These are phyloP conservation scores for Chenopodium album DNA, from an alignment of 148 eudicot genomes.

Conservation along the genomic window DNA sequence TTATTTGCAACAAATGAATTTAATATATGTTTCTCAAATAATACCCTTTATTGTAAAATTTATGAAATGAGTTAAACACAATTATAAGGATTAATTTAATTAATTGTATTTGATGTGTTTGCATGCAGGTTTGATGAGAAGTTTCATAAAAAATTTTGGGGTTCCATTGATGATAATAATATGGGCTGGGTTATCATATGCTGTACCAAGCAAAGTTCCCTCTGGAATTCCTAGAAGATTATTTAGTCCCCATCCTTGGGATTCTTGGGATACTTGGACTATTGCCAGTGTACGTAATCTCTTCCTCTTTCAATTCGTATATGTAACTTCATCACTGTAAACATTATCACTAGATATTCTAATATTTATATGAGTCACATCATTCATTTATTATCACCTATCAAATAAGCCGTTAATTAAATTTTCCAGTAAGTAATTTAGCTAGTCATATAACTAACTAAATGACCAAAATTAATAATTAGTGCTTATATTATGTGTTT, in stretches of 20 bases:
- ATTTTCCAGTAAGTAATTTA: too few relatives aligned
- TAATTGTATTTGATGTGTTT: not conserved
- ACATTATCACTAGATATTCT: not conserved
- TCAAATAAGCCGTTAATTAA: not conserved
- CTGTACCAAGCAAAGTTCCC: constrained; percentile 47
- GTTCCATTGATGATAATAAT: constrained; percentile 63
- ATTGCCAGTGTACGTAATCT: constrained; percentile 55
- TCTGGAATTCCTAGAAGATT: constrained; percentile 79
- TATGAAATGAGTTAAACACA: too few relatives aligned
- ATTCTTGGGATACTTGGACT: constrained; percentile 62
- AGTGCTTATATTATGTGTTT: too few relatives aligned
- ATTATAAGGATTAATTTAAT: too few relatives aligned
- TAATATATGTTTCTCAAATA: too few relatives aligned
- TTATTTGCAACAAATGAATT: too few relatives aligned
- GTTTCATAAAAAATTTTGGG: constrained; percentile 72
- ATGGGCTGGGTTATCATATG: constrained; percentile 66
- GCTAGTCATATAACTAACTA: too few relatives aligned
- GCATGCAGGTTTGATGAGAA: constrained; percentile 48
- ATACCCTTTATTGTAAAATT: too few relatives aligned
- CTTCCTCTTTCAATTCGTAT: not conserved
- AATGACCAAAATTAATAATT: not conserved
- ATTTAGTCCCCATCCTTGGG: constrained; percentile 76
- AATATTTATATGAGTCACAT: not conserved
- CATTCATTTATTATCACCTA: not conserved
- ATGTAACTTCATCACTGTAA: too few relatives aligned